Evolutionary conservation across 306 rosid species (phyloP).

Genomic region (Pachyrhizus erosus): DNA sequence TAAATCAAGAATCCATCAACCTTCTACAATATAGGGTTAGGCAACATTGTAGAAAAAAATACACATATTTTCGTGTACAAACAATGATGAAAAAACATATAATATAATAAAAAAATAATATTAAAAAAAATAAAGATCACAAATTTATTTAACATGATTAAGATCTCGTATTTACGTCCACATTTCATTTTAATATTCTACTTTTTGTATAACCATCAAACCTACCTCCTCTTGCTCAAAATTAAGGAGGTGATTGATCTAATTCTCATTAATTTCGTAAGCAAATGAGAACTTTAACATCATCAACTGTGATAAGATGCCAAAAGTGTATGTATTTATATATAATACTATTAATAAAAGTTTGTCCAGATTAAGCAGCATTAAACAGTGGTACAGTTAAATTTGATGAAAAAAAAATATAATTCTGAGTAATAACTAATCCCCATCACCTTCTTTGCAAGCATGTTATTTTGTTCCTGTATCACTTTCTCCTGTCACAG

Average conservation of each 20-base stretch:
- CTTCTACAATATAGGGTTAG: not conserved
- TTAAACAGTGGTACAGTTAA: not conserved
- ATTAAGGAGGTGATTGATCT: not conserved
- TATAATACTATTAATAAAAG: not conserved
- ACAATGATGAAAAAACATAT: no score
- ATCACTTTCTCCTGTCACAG: conserved; percentile 66
- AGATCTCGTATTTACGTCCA: no score
- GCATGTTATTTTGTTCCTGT: conserved; percentile 72
- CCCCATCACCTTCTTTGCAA: conserved; percentile 69
- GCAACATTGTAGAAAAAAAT: not conserved
- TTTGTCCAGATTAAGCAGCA: not conserved
- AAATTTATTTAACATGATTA: no score
- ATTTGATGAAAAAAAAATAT: not conserved
- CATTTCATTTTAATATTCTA: not conserved
- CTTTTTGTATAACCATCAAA: not conserved
- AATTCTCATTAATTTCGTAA: not conserved
- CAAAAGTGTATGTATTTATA: not conserved
- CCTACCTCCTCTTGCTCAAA: not conserved
- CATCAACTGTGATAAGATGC: not conserved
- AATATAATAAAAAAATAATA: no score
- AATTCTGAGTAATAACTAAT: not conserved
- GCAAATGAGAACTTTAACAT: not conserved
- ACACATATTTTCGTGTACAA: no score
- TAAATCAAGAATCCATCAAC: not conserved
- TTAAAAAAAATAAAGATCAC: no score